phyloP scores from a whole-genome alignment of 176 grass and related monocot species.

The Pontederia paniculata region DNA sequence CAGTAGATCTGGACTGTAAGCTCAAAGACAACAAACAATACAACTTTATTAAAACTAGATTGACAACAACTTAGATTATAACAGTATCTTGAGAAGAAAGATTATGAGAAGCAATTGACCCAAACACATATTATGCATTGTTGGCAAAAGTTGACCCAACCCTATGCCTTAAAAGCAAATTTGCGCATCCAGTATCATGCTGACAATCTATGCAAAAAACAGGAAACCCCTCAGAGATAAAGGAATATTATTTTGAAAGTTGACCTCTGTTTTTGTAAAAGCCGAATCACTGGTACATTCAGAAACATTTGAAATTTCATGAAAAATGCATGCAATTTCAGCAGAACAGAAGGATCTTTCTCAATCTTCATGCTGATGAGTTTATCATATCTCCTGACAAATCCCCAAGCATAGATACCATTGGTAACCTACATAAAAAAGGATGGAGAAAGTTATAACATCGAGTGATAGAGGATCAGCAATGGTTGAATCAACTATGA shows the following conservation, averaged over 20 bases:
- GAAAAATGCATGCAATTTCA: constrained; percentile 43
- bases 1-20: constrained; percentile 46
- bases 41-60: not conserved
- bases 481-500: not conserved
- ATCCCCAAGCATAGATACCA: constrained; percentile 54
- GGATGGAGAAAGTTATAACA: not conserved
- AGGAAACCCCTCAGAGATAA: not conserved
- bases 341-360: constrained; percentile 32
- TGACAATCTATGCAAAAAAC: not conserved
- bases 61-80: not conserved
- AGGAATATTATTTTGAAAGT: not conserved
- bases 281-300: constrained; percentile 39
- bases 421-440: constrained; percentile 38
- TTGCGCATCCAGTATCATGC: no score
- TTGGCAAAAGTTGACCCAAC: no score
- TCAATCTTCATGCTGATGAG: constrained; percentile 41
- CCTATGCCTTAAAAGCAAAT: no score
- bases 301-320: constrained; percentile 46
- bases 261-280: constrained; percentile 47
- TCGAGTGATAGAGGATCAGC: not conserved
- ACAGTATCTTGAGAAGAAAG: not conserved
- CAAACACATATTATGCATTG: no score
- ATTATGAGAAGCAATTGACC: no score
- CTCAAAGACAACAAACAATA: not conserved
- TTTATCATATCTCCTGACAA: constrained; percentile 32